Conservation (phyloP, 148 eudicot genomes). For the Tetragonia tetragonoides region DNA sequence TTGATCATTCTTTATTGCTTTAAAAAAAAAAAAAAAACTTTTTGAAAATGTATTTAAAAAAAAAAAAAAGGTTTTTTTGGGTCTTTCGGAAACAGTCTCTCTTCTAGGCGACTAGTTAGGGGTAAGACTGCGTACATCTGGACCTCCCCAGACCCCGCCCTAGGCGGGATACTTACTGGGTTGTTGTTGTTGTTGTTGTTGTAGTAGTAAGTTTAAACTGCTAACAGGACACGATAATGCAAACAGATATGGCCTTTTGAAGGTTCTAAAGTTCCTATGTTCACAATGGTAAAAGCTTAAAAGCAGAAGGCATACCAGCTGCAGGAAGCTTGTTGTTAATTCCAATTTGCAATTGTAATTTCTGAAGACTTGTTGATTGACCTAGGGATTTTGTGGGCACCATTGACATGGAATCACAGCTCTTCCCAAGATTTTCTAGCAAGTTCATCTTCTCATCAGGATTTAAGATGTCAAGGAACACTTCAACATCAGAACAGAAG, state of each 20-base stretch:
- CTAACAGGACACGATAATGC: conserved; percentile 1
- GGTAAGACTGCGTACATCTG: too few relatives aligned
- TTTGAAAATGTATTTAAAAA: too few relatives aligned
- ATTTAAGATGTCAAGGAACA: conserved; percentile 58
- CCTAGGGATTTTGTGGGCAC: conserved; percentile 55
- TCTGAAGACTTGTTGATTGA: conserved; percentile 52
- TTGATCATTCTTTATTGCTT: too few relatives aligned
- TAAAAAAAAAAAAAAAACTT: too few relatives aligned
- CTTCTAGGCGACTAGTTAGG: too few relatives aligned
- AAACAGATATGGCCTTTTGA: conserved; percentile 4
- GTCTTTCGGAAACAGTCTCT: too few relatives aligned
- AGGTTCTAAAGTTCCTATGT: too few relatives aligned
- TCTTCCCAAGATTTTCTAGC: conserved; percentile 50
- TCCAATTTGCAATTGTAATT: conserved; percentile 59
- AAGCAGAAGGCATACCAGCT: conserved; percentile 48
- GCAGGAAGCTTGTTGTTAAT: conserved; percentile 43
- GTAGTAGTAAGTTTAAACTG: background rate
- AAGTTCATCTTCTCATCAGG: conserved; percentile 43
- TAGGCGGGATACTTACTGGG: too few relatives aligned
- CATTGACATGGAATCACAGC: conserved; percentile 33
- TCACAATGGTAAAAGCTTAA: conserved; percentile 5
- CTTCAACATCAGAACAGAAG: conserved; percentile 80
- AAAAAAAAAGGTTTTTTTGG: too few relatives aligned
- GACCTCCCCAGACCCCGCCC: too few relatives aligned
- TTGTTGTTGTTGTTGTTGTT: too few relatives aligned